Evolutionary conservation across 495 filamentous ascomycete species (phyloP), one percentile per base, ranked within the genome.

Genomic region (Penicillium dipodomyicola): DNA sequence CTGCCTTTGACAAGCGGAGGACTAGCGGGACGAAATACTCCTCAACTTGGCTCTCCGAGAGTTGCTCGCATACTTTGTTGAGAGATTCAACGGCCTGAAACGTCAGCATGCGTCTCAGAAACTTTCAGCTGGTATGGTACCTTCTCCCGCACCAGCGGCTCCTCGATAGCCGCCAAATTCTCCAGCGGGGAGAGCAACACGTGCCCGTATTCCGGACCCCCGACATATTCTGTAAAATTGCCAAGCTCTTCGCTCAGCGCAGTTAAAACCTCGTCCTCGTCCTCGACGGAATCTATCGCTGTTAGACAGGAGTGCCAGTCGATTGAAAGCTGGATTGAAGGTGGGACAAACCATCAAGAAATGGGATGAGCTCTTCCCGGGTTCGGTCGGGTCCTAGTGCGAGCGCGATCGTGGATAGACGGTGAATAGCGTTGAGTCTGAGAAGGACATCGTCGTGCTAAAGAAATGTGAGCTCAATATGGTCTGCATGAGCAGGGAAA

Each of bases 381-480:
- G 94, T 98, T 70, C 94, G 86, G 77, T 97, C 93, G 52, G 95
- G 83, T 64, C 94, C 94, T 61, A 98, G 76, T 61, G 94, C 94
- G 61, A 98, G 84, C 61, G 95, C 95, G 78, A 98, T 98, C 52
- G 94, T 98, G 33, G 92, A 96, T 55, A 98, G 86, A 59, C 95
- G 89, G 77, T 95, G 92, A 70, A 98, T 98, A 68, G 94, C 94
- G 79, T 98, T 97, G 67, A 98, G 82, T 69, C 94, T 90, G 72
- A 98, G 85, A 25, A 97, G 84, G 44, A 98, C 95, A 80, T 98
- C 94, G 70, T 98, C 94, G 72, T 98, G 94, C 93, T 97, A 67
- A 50, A 57, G 56, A 42, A 37, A 42, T 51, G 63, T 73, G 60
- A 73, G 67, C 57, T 65, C 47, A 49, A 37, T 30, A 54, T 39